A percentile compares a stretch with the other conserved stretches of the same genome.
Conservation (phyloP, 768 basidiomycete species). For the Kwoniella sp. region DNA sequence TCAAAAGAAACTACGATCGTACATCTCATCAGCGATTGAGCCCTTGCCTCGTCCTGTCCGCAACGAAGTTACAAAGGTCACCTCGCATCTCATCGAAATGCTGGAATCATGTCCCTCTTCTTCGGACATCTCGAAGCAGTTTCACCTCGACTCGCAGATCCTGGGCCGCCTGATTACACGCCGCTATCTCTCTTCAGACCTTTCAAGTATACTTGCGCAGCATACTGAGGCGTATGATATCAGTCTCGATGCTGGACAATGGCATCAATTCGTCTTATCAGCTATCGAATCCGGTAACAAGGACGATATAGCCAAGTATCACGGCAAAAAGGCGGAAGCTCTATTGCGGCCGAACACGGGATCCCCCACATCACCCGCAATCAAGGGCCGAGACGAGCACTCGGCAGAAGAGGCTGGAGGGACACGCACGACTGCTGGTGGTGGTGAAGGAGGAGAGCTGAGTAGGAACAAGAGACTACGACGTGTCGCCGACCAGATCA, state of each 20-base stretch:
- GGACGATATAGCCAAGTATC: not conserved
- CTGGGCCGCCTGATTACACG: slow-evolving; percentile 9
- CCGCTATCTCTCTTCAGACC: slow-evolving; percentile 18
- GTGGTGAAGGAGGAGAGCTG: too few relatives aligned
- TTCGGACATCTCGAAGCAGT: slow-evolving; percentile 3
- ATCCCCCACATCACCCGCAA: not conserved
- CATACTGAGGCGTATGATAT: slow-evolving; percentile 3
- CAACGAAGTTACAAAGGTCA: slow-evolving; percentile 5
- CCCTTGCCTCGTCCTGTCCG: slow-evolving; percentile 17
- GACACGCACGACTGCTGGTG: not conserved
- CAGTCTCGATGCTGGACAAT: slow-evolving; percentile 4
- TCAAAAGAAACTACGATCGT: not conserved
- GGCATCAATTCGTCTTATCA: slow-evolving; percentile 22
- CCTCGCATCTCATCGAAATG: slow-evolving; percentile 6
- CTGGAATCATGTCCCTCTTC: slow-evolving; percentile 11
- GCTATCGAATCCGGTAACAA: slow-evolving; percentile 17
- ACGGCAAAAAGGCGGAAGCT: not conserved
- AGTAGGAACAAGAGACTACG: not conserved
- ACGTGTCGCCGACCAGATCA: not conserved
- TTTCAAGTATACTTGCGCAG: slow-evolving; percentile 10
- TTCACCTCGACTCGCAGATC: slow-evolving; percentile 2
- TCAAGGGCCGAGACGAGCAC: not conserved
- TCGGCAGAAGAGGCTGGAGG: not conserved
- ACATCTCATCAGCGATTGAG: not conserved
- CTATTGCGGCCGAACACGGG: not conserved